These are phyloP conservation scores for Codiaeum variegatum DNA, from an alignment of 441 rosid genomes.

Conservation along the genomic window DNA sequence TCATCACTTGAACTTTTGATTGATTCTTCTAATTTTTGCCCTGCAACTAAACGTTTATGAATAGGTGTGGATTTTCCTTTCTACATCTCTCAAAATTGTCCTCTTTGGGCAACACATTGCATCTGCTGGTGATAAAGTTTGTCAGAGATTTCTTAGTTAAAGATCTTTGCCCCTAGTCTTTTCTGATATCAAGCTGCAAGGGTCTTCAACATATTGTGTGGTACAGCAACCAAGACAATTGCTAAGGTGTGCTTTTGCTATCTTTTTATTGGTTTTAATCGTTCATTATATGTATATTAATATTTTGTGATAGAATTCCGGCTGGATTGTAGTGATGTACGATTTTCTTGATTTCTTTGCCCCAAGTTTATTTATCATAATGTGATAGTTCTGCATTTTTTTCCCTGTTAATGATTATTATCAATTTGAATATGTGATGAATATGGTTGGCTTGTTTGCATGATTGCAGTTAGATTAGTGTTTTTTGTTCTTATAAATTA, in stretches of 20 bases:
- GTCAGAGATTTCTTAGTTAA: not conserved
- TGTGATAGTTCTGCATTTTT: not conserved
- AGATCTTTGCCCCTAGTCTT: not conserved
- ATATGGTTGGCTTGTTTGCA: not conserved
- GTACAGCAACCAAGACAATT: not conserved
- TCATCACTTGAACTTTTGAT: not conserved
- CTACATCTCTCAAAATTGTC: not conserved
- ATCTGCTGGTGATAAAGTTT: not conserved
- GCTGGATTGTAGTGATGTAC: not conserved
- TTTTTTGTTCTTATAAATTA: not conserved
- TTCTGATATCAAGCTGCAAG: not conserved
- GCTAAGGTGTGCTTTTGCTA: not conserved
- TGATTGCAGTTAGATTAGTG: not conserved
- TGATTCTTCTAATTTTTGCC: not conserved
- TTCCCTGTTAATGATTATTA: not conserved
- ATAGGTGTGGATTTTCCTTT: not conserved
- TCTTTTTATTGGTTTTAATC: not conserved
- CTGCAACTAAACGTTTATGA: not conserved
- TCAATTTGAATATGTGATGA: not conserved
- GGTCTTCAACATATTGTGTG: not conserved
- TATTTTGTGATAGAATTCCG: not conserved
- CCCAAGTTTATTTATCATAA: not conserved
- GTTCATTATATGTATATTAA: not conserved
- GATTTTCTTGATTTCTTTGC: not conserved
- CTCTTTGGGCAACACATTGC: not conserved